A percentile compares a stretch with the other conserved stretches of the same genome.
These are phyloP conservation scores for Celoporthe dispersa DNA, from an alignment of 2,329 filamentous ascomycete genomes.

Conservation along the genomic window DNA sequence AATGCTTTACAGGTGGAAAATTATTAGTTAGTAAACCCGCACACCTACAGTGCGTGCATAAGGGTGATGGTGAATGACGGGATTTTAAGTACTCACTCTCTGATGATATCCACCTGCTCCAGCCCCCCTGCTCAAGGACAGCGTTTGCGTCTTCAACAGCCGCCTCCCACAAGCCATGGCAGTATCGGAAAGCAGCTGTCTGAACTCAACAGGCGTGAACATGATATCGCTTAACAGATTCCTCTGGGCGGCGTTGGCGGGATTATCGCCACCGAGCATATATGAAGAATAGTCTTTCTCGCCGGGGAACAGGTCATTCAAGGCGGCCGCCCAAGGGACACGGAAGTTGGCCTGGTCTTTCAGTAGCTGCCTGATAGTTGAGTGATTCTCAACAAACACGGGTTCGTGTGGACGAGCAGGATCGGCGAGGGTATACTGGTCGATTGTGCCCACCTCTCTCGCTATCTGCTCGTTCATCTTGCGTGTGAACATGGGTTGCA, in stretches of 20 bases:
- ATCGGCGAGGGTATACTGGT: constrained; percentile 41
- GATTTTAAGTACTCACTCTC: constrained; percentile 40
- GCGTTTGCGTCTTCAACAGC: constrained; percentile 48
- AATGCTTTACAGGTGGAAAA: constrained; percentile 38
- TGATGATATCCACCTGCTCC: constrained; percentile 47
- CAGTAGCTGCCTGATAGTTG: constrained; percentile 17
- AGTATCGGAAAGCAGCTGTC: neutral
- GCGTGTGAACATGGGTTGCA: constrained; percentile 53
- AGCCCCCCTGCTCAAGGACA: constrained; percentile 43
- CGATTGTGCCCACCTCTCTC: constrained; percentile 43
- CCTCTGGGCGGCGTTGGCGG: constrained; percentile 35
- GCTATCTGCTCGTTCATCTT: constrained; percentile 46
- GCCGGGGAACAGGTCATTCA: constrained; percentile 41
- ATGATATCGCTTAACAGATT: neutral
- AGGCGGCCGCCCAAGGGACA: constrained; percentile 40
- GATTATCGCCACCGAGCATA: constrained; percentile 44
- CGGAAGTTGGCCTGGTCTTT: constrained; percentile 40
- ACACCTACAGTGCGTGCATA: no score
- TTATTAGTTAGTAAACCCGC: neutral
- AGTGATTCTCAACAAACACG: constrained; percentile 28
- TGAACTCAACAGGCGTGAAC: neutral
- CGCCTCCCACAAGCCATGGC: constrained; percentile 33
- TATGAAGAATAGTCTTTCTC: constrained; percentile 45
- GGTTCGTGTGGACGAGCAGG: constrained; percentile 41
- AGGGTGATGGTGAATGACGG: no score